Evolutionary conservation across 495 filamentous ascomycete genomes (phyloP).

Genomic region (Neurospora sp.): DNA sequence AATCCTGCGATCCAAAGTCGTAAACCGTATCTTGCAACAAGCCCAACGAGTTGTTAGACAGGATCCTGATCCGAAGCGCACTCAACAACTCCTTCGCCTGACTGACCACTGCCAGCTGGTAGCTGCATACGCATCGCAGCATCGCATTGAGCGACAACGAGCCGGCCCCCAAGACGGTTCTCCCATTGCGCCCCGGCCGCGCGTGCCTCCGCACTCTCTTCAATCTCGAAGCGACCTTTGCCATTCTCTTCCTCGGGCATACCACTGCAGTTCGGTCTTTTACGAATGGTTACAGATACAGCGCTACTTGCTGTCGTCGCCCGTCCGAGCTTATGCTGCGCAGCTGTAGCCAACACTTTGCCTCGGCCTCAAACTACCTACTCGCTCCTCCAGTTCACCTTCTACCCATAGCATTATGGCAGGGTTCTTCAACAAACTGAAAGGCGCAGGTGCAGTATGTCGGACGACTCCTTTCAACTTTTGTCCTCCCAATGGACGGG

Average conservation of each 20-base stretch:
- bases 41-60: background rate
- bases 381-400: slow-evolving; percentile 5
- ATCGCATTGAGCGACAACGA: background rate
- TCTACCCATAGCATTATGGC: slow-evolving; percentile 25
- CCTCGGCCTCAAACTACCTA: background rate
- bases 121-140: background rate
- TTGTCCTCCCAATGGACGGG: background rate
- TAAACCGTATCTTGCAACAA: background rate
- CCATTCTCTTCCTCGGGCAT: background rate
- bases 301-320: background rate
- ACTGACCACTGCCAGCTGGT: background rate
- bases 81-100: background rate
- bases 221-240: background rate
- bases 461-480: background rate
- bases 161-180: background rate
- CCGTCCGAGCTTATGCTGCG: slow-evolving; percentile 5
- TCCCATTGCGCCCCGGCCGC: background rate
- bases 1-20: background rate
- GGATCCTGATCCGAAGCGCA: background rate
- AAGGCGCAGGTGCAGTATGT: slow-evolving; percentile 26
- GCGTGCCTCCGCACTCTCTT: background rate
- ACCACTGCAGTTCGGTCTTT: background rate
- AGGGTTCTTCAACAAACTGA: slow-evolving; percentile 36
- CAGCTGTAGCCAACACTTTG: background rate
- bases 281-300: slow-evolving; percentile 6